Base-by-base conservation (phyloP, 768 basidiomycete genomes). In the Tricholoma saponaceum region DNA sequence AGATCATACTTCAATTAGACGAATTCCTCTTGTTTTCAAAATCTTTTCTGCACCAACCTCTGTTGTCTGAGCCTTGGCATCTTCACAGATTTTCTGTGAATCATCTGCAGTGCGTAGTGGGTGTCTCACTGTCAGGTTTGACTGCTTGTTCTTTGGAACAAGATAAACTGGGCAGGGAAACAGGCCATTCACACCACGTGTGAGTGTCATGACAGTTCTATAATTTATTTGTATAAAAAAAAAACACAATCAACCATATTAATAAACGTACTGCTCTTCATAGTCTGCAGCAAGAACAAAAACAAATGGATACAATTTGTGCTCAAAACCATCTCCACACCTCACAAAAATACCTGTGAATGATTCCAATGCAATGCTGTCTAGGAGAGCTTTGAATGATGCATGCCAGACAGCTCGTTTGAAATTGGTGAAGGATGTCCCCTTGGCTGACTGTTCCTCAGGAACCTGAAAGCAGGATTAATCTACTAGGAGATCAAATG, bases 181-280 rank as follows among this genome's bases (percentile, higher is more conserved):
- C 9, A 63, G 59, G n/a, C 63, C 64, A 4, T 57, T 53, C 0
- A 59, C 14, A 0, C 76, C 76, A 20, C 62, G 56, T 2, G 68
- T 76, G 0, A 78, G 61, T 0, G 73, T 60, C 72, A 79, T 79
- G 20, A 75, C 64, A 44, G 66, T 71, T 35, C 74, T 78, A 14
- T 28, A 28, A 28, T 28, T 28, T 28, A 28, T 28, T 28, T 28
- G 28, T 28, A 28, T 28, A 28, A 28, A 28, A 28, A 28, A 28
- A 32, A n/a, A 47, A 37, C 35, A 41, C 39, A 41, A 25, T 13
- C 2, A 52, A 10, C 14, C 5, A 28, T 28, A 28, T 28, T 28
- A 28, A 28, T 28, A 28, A 18, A 52, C 66, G 28, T 63, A 74
- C 73, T 70, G 70, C 61, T 75, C 72, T 50, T 74, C 65, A 39